Percentiles rank a stretch among this genome's conserved stretches.
Conservation (phyloP, 2,329 filamentous ascomycete species). For the Purpureocillium lavendulum region DNA sequence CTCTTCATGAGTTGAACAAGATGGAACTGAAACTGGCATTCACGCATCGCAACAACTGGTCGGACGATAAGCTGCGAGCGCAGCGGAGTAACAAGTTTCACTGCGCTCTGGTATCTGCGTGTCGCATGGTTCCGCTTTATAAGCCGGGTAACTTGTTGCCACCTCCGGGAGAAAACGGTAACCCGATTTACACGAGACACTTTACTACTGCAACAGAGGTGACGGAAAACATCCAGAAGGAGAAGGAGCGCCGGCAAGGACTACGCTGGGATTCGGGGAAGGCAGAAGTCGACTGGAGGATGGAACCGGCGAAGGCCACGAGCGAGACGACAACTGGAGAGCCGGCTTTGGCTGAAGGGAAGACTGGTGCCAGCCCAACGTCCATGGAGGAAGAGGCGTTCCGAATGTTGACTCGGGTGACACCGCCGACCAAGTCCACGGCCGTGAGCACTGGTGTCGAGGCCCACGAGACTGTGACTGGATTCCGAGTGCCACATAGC, state of each 20-base stretch:
- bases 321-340: too few relatives aligned
- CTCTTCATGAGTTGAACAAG: conserved; percentile 30
- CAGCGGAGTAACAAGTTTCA: conserved; percentile 68
- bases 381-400: too few relatives aligned
- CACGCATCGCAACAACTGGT: conserved; percentile 70
- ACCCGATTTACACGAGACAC: conserved; percentile 9
- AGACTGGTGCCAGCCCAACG: too few relatives aligned
- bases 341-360: too few relatives aligned
- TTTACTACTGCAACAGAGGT: conserved; percentile 2
- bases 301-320: too few relatives aligned
- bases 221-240: conserved; percentile 7
- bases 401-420: too few relatives aligned
- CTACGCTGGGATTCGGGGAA: conserved; percentile 4
- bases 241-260: conserved; percentile 7
- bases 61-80: conserved; percentile 61
- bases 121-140: conserved; percentile 61
- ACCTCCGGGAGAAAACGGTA: conserved; percentile 7
- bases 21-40: conserved; percentile 39
- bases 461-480: too few relatives aligned
- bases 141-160: conserved; percentile 6
- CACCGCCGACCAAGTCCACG: too few relatives aligned
- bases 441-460: too few relatives aligned
- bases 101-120: conserved; percentile 58
- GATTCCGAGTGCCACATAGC: too few relatives aligned
- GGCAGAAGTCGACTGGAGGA: neutral